Evolutionary conservation across 768 basidiomycete species (phyloP), one percentile per base, ranked within the genome.

Genomic region (Tricholoma terreum): DNA sequence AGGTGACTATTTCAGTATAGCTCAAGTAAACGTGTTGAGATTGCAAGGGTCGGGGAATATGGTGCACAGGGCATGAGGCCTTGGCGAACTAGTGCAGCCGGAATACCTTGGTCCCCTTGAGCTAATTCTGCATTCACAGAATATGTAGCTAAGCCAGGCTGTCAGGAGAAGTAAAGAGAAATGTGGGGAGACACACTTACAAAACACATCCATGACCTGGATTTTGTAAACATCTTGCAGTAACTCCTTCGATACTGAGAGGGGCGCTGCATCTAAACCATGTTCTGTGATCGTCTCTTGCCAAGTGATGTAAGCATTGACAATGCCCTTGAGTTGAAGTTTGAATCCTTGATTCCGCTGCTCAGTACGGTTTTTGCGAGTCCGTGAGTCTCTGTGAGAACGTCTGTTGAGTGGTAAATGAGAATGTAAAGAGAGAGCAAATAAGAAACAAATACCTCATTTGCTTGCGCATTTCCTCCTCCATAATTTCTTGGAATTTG

Each of bases 31-130:
- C 58, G 52, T 1, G 61, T 58, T 1, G 67, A 58, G 17, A 72
- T 57, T 4, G 64, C 66, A 12, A 61, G 30, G 1, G 54, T 43
- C 3, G 65, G 67, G 2, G 14, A 14, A 17, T 58, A 60, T 3
- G 71, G 70, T 5, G 69, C 43, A 30, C 49, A 65, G 4, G 69
- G 69, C 5, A 73, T 52, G 4, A 69, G 49, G 7, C 71, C 69
- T 27, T 66, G 63, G 1, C 54, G 35, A 30, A 71, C 43, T 2
- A 71, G 42, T 3, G 64, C 50, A 0, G 64, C 61, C 8, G 61
- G 33, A 6, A 63, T 56, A 14, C 34, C 33, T 46, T 50, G 42
- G 49, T 54, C 52, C 1, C 22, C 35, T 12, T 45, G 21, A 14
- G 40, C 27, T 17, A 61, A 21, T 27, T 14, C 54, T 30, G 56